Percentiles rank a stretch among this genome's conserved stretches.
phyloP scores from a whole-genome alignment of 495 filamentous ascomycete species.

The Penicillium egyptiacum region DNA sequence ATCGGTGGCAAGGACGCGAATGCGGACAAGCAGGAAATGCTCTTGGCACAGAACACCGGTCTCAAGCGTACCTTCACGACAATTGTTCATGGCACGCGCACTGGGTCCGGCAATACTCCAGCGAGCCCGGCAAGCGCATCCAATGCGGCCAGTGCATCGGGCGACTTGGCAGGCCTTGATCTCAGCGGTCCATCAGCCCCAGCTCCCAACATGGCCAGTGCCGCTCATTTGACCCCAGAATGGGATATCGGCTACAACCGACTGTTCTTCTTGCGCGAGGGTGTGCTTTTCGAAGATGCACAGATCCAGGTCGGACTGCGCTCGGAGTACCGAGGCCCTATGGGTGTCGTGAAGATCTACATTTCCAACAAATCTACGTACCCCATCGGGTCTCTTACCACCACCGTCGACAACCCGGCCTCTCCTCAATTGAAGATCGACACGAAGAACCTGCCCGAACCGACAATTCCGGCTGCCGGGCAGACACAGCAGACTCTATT shows the following conservation, averaged over 20 bases:
- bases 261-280: constrained; percentile 75
- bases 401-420: constrained; percentile 80
- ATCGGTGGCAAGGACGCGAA: constrained; percentile 94
- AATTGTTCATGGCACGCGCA: constrained; percentile 53
- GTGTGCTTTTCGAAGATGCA: constrained; percentile 89
- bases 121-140: constrained; percentile 28
- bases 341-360: constrained; percentile 94
- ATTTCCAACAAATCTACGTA: constrained; percentile 90
- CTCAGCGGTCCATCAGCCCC: constrained; percentile 61
- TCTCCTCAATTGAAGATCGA: constrained; percentile 75
- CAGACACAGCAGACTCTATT: constrained; percentile 95
- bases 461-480: constrained; percentile 65
- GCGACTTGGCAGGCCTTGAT: constrained; percentile 79
- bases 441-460: constrained; percentile 84
- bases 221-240: constrained; percentile 87
- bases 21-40: constrained; percentile 73
- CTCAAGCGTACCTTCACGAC: constrained; percentile 80
- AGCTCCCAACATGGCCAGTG: constrained; percentile 81
- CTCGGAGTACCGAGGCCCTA: constrained; percentile 88
- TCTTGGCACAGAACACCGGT: constrained; percentile 75
- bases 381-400: constrained; percentile 84
- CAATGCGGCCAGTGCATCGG: constrained; percentile 38
- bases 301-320: constrained; percentile 93
- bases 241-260: constrained; percentile 92
- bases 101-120: constrained; percentile 48